Percentiles rank a stretch among this genome's conserved stretches.
These are phyloP conservation scores for Chrysanthemum makinoi DNA, from an alignment of 129 eudicot genomes.

Conservation along the genomic window DNA sequence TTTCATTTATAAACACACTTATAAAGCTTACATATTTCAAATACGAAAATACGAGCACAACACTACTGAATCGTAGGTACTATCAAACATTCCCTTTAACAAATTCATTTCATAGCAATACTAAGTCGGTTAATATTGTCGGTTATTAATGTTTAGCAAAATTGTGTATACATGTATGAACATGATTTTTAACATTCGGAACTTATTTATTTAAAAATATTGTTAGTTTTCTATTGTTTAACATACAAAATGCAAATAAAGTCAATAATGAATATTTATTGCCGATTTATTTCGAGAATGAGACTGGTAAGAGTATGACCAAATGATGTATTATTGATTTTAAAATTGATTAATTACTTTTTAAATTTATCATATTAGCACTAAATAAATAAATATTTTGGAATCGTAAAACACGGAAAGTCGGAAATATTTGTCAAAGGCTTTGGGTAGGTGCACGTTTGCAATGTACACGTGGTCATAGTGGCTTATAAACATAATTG, in stretches of 20 bases:
- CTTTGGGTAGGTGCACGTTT: slow-evolving; percentile 23
- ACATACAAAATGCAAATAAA: slow-evolving; percentile 11
- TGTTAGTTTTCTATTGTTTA: background rate
- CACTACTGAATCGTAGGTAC: no score
- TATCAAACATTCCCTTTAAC: no score
- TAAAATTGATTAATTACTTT: background rate
- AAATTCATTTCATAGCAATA: no score
- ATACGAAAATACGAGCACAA: no score
- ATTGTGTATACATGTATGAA: no score
- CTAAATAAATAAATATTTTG: background rate
- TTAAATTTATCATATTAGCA: background rate
- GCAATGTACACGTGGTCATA: slow-evolving; percentile 17
- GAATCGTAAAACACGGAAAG: no score
- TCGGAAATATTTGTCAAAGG: slow-evolving; percentile 3
- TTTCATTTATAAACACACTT: no score
- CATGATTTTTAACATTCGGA: no score
- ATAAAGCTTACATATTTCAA: no score
- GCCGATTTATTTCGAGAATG: slow-evolving; percentile 22
- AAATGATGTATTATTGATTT: slow-evolving; percentile 6
- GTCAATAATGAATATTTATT: slow-evolving; percentile 26
- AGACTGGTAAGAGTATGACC: background rate
- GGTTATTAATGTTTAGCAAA: no score
- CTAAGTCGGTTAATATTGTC: no score
- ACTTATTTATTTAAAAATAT: no score
- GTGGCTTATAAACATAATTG: background rate